A percentile compares a stretch with the other conserved stretches of the same genome.
phyloP scores from a whole-genome alignment of 331 rosid genomes.

The Saraca asoca region DNA sequence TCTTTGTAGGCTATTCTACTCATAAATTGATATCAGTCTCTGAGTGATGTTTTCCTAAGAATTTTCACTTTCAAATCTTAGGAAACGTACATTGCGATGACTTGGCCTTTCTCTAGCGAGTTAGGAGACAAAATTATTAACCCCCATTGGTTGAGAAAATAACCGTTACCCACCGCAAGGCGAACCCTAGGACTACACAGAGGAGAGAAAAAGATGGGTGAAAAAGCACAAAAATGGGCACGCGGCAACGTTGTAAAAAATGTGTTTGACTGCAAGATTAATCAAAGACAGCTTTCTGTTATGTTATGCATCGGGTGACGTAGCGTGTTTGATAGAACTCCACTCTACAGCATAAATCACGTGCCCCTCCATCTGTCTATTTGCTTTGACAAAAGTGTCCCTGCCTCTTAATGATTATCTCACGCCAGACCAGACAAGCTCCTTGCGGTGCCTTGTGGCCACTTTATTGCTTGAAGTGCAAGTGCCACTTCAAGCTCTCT shows the following conservation, averaged over 20 bases:
- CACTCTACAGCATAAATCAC: not conserved
- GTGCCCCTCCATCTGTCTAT: no score
- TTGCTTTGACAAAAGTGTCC: constrained; percentile 8
- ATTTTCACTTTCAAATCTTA: no score
- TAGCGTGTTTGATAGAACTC: not conserved
- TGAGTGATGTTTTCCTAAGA: no score
- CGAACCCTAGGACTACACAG: not conserved
- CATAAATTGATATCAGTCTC: no score
- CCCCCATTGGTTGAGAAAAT: no score
- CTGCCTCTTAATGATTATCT: not conserved
- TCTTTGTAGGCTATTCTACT: no score
- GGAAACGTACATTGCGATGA: no score
- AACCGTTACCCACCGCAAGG: not conserved
- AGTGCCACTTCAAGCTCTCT: constrained; percentile 7
- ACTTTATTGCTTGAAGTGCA: not conserved
- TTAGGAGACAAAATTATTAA: no score
- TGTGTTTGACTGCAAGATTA: not conserved
- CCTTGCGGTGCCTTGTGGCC: not conserved
- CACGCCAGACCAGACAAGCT: not conserved
- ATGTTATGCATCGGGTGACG: not conserved
- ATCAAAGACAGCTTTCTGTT: not conserved
- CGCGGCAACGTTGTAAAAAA: not conserved
- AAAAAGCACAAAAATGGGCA: not conserved
- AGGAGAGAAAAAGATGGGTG: not conserved
- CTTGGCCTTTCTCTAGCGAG: no score